Conservation (phyloP, 345 rosid genomes). For the Ailanthus altissimus region DNA sequence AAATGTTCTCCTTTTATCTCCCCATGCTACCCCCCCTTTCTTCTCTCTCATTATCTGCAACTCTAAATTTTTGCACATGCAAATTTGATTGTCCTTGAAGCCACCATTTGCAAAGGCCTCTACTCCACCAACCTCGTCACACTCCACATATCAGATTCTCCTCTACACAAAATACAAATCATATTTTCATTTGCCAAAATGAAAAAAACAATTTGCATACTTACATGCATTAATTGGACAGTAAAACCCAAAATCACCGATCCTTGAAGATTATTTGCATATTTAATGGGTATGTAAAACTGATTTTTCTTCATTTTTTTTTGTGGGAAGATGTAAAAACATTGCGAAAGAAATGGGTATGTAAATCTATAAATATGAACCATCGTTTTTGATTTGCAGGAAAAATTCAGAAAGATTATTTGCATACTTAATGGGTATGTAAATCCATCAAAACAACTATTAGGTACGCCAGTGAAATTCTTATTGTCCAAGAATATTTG, state of each 20-base stretch:
- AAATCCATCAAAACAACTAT: constrained; percentile 62
- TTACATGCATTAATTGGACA: not conserved
- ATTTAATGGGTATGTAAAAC: too few species aligned
- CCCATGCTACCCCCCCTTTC: too few species aligned
- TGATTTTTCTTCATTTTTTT: too few species aligned
- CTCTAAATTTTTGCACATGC: too few species aligned
- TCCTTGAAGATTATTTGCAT: not conserved
- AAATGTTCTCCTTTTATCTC: too few species aligned
- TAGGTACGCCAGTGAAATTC: constrained; percentile 49
- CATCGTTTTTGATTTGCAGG: too few species aligned
- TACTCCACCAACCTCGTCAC: constrained; percentile 72
- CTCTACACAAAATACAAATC: constrained; percentile 31
- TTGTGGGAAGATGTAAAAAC: too few species aligned
- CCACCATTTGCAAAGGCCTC: constrained; percentile 97
- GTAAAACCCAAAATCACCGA: not conserved
- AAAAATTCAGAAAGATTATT: too few species aligned
- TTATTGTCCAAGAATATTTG: constrained; percentile 47
- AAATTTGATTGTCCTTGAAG: constrained; percentile 44
- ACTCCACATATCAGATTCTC: constrained; percentile 71
- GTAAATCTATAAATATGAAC: too few species aligned
- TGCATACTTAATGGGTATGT: constrained; percentile 4
- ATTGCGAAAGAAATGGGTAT: too few species aligned
- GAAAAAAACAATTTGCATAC: not conserved
- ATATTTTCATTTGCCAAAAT: not conserved
- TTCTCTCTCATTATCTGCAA: too few species aligned